Percentiles rank a stretch among this genome's conserved stretches.
Evolutionary conservation across 2,329 filamentous ascomycete species (phyloP).

Genomic region (Paecilomyces sp.): DNA sequence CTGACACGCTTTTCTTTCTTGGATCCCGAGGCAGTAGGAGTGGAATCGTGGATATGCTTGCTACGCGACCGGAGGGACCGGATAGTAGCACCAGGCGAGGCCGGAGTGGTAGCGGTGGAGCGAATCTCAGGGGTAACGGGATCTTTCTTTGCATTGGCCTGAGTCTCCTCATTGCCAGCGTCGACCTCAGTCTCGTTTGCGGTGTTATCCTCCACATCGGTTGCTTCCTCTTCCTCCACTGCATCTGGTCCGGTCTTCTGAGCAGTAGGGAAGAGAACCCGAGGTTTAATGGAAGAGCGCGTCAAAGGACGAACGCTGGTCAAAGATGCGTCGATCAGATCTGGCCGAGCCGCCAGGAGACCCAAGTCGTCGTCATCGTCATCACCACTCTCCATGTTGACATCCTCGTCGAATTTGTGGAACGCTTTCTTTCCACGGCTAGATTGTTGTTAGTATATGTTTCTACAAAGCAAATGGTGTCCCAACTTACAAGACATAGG

Average conservation of each 20-base stretch:
- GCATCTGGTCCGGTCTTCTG: slow-evolving; percentile 28
- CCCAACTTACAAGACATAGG: slow-evolving; percentile 54
- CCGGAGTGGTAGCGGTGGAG: slow-evolving; percentile 15
- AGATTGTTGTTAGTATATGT: slow-evolving; percentile 18
- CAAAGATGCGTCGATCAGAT: slow-evolving; percentile 25
- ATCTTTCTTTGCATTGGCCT: slow-evolving; percentile 9
- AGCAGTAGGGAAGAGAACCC: slow-evolving; percentile 49
- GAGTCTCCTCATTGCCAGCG: slow-evolving; percentile 5
- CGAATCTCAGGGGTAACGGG: slow-evolving; percentile 15
- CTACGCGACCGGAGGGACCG: slow-evolving; percentile 26
- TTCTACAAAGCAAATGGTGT: slow-evolving; percentile 1
- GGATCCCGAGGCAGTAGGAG: slow-evolving; percentile 15
- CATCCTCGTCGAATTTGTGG: slow-evolving; percentile 45
- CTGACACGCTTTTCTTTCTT: slow-evolving; percentile 26
- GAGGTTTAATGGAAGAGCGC: slow-evolving; percentile 53
- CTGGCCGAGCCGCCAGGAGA: slow-evolving; percentile 31
- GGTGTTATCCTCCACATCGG: slow-evolving; percentile 45
- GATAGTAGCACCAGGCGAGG: slow-evolving; percentile 22
- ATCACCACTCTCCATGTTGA: slow-evolving; percentile 30
- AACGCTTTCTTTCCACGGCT: slow-evolving; percentile 58
- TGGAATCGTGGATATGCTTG: slow-evolving; percentile 18
- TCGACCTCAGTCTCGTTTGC: slow-evolving; percentile 10
- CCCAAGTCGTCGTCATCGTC: slow-evolving; percentile 36
- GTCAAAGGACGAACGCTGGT: slow-evolving; percentile 44
- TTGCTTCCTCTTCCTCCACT: slow-evolving; percentile 47